Base-by-base conservation (phyloP, 805 yeast species). In the Cyberlindnera mrakii region DNA sequence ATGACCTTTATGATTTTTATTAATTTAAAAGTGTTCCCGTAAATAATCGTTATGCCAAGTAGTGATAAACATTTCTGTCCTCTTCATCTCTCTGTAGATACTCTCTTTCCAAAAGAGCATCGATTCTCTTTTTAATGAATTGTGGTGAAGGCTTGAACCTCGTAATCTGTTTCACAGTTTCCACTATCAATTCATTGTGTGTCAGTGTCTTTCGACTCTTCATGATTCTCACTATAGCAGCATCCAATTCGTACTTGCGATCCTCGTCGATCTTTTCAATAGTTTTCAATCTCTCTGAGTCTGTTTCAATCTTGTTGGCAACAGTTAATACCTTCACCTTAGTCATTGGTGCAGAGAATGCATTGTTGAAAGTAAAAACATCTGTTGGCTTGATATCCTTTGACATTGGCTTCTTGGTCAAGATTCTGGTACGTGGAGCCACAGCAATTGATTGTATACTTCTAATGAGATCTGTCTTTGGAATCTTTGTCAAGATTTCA, bases 191-290 rank as follows among this genome's bases (percentile, higher is more conserved):
- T 33, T 81, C 82, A 51, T 78, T 79, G 57, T 85, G 91, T 20
- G 61, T 67, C 42, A 82, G 52, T 1, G 70, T 63, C 51, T 79
- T 82, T 30, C 89, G 67, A 1, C 86, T 73, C 64, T 89, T 89
- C 91, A 89, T 81, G n/a, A 82, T 78, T 40, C 96, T 71, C 5
- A 89, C 95, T 43, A 89, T 75, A 0, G 95, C 93, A 1, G 96
- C 96, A 57, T 86, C 93, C 3, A 84, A 68, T 54, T 82, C 85
- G 43, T 72, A 71, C 45, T 77, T 71, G 44, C 96, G 70, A 5
- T 87, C 78, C 51, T 76, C 82, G 33, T 73, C 72, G 27, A 87
- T 68, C 31, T 69, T 64, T n/a, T 71, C 71, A 58, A 80, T 64
- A 0, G 85, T 82, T 41, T 71, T 72, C 6, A 37, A 44, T 41